phyloP scores from a whole-genome alignment of 495 filamentous ascomycete genomes.

The Hypomontagnella submonticulosa region DNA sequence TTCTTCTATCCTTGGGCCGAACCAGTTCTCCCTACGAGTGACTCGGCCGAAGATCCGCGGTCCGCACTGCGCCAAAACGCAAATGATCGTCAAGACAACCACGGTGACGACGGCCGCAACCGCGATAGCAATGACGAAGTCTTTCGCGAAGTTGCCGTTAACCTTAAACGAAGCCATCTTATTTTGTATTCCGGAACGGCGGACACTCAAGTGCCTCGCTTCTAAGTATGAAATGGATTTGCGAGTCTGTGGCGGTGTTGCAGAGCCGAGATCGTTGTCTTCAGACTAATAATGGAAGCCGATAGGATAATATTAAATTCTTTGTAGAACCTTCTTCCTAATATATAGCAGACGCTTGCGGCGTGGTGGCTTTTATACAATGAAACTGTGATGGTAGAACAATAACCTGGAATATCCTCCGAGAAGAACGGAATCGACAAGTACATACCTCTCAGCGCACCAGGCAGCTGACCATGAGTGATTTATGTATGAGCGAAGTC shows the following conservation, averaged over 20 bases:
- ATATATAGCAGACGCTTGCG: too few relatives aligned
- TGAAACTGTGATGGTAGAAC: too few relatives aligned
- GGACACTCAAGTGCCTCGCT: not conserved
- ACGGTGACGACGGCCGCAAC: conserved; percentile 32
- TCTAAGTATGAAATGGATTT: not conserved
- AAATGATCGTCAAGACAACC: conserved; percentile 30
- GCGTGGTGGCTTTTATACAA: too few relatives aligned
- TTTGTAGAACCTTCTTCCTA: too few relatives aligned
- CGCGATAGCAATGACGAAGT: conserved; percentile 35
- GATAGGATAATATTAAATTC: too few relatives aligned
- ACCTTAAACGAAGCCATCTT: not conserved
- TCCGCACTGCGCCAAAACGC: conserved; percentile 39
- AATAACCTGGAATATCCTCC: too few relatives aligned
- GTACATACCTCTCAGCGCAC: not conserved
- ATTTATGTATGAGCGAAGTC: not conserved
- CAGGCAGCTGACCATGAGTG: not conserved
- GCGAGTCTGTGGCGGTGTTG: too few relatives aligned
- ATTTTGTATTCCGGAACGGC: not conserved
- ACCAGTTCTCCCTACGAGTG: conserved; percentile 39
- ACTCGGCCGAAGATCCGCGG: conserved; percentile 33
- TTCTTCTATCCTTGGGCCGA: conserved; percentile 36
- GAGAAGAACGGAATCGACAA: too few relatives aligned
- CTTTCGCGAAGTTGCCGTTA: conserved; percentile 23
- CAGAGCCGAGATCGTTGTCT: too few relatives aligned
- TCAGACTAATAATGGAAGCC: too few relatives aligned